phyloP scores from a whole-genome alignment of 2,329 filamentous ascomycete species.

The Orbilia brochopaga region DNA sequence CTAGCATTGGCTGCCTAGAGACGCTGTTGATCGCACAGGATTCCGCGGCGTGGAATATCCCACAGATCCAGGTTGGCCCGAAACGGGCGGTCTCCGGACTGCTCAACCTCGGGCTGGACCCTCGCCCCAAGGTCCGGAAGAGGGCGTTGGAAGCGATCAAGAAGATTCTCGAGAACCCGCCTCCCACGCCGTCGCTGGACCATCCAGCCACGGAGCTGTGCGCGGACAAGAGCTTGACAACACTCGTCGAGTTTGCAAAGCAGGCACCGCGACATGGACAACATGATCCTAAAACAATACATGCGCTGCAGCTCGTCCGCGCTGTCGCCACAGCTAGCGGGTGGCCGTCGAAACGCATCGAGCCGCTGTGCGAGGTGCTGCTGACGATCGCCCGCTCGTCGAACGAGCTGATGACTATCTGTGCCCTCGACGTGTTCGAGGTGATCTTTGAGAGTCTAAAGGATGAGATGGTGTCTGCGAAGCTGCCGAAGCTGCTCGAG shows the following conservation, averaged over 20 bases:
- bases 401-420: constrained; percentile 96
- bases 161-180: constrained; percentile 80
- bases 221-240: constrained; percentile 84
- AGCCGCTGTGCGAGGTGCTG: constrained; percentile 85
- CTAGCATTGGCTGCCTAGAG: constrained; percentile 91
- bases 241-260: constrained; percentile 73
- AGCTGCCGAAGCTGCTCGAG: constrained; percentile 74
- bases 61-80: constrained; percentile 81
- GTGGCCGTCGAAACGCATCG: constrained; percentile 96
- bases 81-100: constrained; percentile 85
- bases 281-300: constrained; percentile 84
- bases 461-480: constrained; percentile 83
- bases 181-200: constrained; percentile 88
- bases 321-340: constrained; percentile 87
- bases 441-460: constrained; percentile 93
- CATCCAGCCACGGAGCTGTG: constrained; percentile 97
- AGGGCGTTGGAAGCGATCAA: constrained; percentile 86
- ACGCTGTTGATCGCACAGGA: constrained; percentile 91
- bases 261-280: constrained; percentile 75
- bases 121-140: constrained; percentile 90
- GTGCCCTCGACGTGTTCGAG: constrained; percentile 95
- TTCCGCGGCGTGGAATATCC: constrained; percentile 82
- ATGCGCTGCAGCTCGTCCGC: constrained; percentile 90
- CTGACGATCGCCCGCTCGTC: constrained; percentile 86
- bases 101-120: constrained; percentile 81